Percentiles rank a stretch among this genome's conserved stretches.
Evolutionary conservation across 1,284 basidiomycete species (phyloP).

Genomic region (Puccinia horiana): DNA sequence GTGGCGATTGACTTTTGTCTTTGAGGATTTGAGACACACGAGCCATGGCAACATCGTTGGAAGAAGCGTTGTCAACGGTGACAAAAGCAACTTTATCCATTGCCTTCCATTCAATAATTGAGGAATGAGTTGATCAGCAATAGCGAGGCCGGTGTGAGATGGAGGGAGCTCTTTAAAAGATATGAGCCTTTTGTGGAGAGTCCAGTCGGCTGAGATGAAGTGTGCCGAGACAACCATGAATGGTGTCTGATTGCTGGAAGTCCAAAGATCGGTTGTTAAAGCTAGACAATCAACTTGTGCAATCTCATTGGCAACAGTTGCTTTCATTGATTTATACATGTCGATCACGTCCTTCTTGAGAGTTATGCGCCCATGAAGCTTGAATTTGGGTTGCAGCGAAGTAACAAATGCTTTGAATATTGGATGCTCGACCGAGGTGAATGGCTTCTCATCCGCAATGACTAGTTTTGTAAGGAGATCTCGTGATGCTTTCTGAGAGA

Average conservation of each 20-base stretch:
- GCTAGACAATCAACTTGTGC: background rate
- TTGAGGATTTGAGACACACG: background rate
- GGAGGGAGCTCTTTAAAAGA: background rate
- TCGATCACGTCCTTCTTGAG: background rate
- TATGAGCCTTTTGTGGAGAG: background rate
- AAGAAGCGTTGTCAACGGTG: background rate
- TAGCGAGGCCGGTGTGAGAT: background rate
- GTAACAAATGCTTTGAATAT: background rate
- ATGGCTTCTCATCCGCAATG: background rate
- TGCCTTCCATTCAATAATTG: background rate
- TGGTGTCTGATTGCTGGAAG: background rate
- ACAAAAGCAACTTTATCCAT: background rate
- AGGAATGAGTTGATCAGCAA: background rate
- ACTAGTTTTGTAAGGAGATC: background rate
- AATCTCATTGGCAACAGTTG: background rate
- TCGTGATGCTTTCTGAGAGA: background rate
- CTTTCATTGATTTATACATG: conserved; percentile 1
- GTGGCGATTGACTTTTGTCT: background rate
- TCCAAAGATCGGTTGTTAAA: background rate
- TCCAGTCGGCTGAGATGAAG: background rate
- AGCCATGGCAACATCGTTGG: background rate
- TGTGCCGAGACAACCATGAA: background rate
- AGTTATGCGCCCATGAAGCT: background rate
- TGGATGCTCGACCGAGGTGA: background rate
- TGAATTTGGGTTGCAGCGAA: background rate